Base-by-base conservation (phyloP, 2,329 filamentous ascomycete genomes). In the Monosporascus sp. region DNA sequence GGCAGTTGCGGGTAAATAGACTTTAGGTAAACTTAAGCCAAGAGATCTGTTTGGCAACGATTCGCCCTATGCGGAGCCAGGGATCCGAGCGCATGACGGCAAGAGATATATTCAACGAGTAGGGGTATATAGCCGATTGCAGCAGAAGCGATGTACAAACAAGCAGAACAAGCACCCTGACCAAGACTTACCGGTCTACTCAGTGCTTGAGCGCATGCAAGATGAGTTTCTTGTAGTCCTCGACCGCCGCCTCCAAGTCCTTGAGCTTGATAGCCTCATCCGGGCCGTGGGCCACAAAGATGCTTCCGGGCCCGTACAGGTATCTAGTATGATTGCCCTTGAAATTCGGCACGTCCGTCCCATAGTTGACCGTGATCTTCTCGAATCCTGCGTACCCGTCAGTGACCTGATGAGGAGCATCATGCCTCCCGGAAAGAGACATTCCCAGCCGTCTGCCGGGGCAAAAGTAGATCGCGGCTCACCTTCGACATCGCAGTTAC, bases 341-440 rank as follows among this genome's bases (percentile, higher is more conserved):
- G 45, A 96, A 71, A 62, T 91, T 86, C 2, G 91, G 89, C 22
- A 97, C 86, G 70, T 97, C 93, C 1, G 94, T 97, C 11, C 92
- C 93, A 65, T 97, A 97, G 68, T 96, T 97, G 46, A 92, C 89
- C 0, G 88, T 86, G 49, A 88, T 84, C 0, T 81, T 86, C n/a
- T 94, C 85, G 58, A 97, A 97, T 0, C 88, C 82, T 83, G 7
- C 37, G 16, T 26, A 5, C 22, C 26, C 37, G 50, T 62, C 53
- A 64, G 31, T 5, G 11, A 35, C 31, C 31, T 14, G 11, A 14
- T 35, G 31, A 14, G 11, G 1, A 35, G 31, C 31, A 35, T 14
- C 11, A 11, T 14, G 31, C 9, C 31, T 35, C 31, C 31, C 9
- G 31, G 31, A 14, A 31, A 31, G 31, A 14, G 31, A 14, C 9